Evolutionary conservation across 2,329 filamentous ascomycete species (phyloP), one percentile per base, ranked within the genome.

Genomic region (Domatiomyces globalis): DNA sequence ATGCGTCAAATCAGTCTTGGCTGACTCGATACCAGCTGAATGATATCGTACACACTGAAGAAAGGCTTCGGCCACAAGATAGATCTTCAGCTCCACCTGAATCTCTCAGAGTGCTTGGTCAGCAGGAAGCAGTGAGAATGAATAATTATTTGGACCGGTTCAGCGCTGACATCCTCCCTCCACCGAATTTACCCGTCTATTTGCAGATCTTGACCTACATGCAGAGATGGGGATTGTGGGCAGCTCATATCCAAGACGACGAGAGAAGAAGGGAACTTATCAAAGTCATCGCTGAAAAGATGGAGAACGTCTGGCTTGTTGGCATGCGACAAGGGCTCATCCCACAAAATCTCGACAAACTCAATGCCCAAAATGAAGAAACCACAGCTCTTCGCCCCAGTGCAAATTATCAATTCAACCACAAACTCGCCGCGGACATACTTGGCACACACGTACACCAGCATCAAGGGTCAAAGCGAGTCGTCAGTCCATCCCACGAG

Each of bases 251-350:
- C 22, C 20, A 49, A 36, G 51, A 60, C 33, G 54, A 52, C 1
- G 33, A 53, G 29, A 33, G 43, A 45, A 53, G 57, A 8, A 49
- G 49, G 36, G 53, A 56, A 22, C 42, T 58, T 15, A 48, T 60
- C 17, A 53, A 57, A 29, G 50, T 43, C 17, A 57, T 54, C 9
- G 56, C 54, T 36, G 52, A 52, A 2, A 55, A 53, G 15, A 51
- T 58, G 48, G 49, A 55, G 22, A 53, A 55, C 5, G 54, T 54
- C 3, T 60, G 58, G 58, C 54, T 49, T 27, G 56, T 56, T 25
- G 45, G 20, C 27, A 33, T 47, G 20, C 15, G 36, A 33, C 22
- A 47, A 33, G 45, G 45, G 5, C 27, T 12, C 10, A 47, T 47
- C 27, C 45, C 45, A 27, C 20, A 27, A 17, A 25, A 17, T 17